A percentile compares a stretch with the other conserved stretches of the same genome.
Evolutionary conservation across 1,139 yeast genomes (phyloP).

Genomic region (Komagataea norvegica): DNA sequence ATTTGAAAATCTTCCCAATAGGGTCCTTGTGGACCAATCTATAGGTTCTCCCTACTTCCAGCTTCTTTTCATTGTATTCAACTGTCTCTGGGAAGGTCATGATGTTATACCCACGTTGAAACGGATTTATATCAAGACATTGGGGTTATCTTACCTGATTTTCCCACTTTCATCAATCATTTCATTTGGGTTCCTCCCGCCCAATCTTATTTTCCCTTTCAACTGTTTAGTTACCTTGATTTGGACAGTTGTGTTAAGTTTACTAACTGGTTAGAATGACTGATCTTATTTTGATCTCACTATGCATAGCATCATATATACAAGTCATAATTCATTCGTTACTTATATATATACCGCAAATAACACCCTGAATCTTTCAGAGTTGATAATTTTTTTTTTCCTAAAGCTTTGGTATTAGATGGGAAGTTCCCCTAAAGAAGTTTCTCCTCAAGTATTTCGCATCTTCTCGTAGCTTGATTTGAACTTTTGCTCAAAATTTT

Average conservation of each 20-base stretch:
- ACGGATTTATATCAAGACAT: slow-evolving; percentile 40
- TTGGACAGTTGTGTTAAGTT: slow-evolving; percentile 52
- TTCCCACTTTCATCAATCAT: slow-evolving; percentile 57
- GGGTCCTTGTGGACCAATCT: slow-evolving; percentile 49
- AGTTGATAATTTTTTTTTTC: too few species aligned
- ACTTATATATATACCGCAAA: too few species aligned
- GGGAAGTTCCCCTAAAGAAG: too few species aligned
- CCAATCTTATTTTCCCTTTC: slow-evolving; percentile 48
- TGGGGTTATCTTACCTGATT: slow-evolving; percentile 49
- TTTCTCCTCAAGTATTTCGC: too few species aligned
- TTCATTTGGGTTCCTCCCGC: slow-evolving; percentile 46
- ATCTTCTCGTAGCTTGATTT: too few species aligned
- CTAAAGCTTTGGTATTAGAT: too few species aligned
- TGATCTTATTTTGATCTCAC: too few species aligned
- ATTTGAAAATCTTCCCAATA: slow-evolving; percentile 33
- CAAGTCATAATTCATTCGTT: too few species aligned
- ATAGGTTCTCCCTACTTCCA: slow-evolving; percentile 56
- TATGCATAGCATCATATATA: too few species aligned
- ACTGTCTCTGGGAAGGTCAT: slow-evolving; percentile 50
- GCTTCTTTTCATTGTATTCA: slow-evolving; percentile 43
- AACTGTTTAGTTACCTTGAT: slow-evolving; percentile 53
- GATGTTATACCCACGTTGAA: slow-evolving; percentile 23
- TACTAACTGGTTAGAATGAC: slow-evolving; percentile 15
- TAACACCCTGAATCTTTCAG: too few species aligned
- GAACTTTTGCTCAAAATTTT: too few species aligned